Percentiles rank a stretch among this genome's conserved stretches.
phyloP scores from a whole-genome alignment of 2,329 filamentous ascomycete genomes.

The Pseudofabraea citricarpa region DNA sequence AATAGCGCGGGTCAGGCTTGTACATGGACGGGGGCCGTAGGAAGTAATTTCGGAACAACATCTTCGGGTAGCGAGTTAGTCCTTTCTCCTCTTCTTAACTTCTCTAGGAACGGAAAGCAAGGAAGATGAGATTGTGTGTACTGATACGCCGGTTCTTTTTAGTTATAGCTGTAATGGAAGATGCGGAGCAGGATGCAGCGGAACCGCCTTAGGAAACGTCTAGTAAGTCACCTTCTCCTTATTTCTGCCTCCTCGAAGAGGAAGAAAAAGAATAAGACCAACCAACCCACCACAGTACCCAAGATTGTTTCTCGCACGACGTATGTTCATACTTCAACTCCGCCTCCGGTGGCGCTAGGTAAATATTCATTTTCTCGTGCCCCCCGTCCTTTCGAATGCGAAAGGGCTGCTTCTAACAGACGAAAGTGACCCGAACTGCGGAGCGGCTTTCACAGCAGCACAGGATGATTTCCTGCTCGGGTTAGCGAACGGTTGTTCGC shows the following conservation, averaged over 20 bases:
- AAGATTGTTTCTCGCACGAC: constrained; percentile 46
- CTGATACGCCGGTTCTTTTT: too few relatives aligned
- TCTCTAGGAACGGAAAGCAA: too few relatives aligned
- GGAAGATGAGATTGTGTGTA: too few relatives aligned
- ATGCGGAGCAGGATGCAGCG: constrained; percentile 41
- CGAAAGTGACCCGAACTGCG: constrained; percentile 42
- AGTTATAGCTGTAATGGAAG: constrained; percentile 46
- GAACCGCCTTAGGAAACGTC: constrained; percentile 37
- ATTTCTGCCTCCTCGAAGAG: neutral
- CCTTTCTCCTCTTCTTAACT: neutral
- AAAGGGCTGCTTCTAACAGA: too few relatives aligned
- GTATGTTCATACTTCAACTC: constrained; percentile 47
- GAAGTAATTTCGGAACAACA: constrained; percentile 43
- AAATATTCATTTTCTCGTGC: constrained; percentile 4
- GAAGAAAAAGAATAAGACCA: neutral
- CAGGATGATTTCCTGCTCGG: constrained; percentile 39
- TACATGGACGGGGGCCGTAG: constrained; percentile 38
- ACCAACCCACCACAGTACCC: constrained; percentile 27
- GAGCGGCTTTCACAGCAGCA: constrained; percentile 37
- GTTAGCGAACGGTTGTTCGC: constrained; percentile 27
- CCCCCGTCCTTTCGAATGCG: too few relatives aligned
- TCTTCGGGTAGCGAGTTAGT: constrained; percentile 38
- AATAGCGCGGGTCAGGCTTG: constrained; percentile 37
- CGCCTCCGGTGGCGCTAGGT: constrained; percentile 41
- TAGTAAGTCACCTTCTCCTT: constrained; percentile 24